Percentiles rank a stretch among this genome's conserved stretches.
These are phyloP conservation scores for Solanum corneliomulleri DNA, from an alignment of 257 asterid genomes.

Conservation along the genomic window DNA sequence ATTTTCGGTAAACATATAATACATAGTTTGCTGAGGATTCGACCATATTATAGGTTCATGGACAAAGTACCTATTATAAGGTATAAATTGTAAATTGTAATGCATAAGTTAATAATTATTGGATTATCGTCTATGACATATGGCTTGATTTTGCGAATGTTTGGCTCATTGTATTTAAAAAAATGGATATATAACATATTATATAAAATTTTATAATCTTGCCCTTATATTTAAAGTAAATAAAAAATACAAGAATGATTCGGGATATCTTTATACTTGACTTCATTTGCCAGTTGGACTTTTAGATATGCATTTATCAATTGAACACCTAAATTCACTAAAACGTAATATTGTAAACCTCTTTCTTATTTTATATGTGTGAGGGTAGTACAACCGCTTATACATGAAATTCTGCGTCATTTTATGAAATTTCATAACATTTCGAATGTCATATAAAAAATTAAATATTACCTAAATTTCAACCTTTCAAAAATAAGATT, in stretches of 20 bases:
- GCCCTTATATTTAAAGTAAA: no score
- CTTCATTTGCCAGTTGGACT: no score
- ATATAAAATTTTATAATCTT: no score
- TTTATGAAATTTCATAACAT: no score
- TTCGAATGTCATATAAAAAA: not conserved
- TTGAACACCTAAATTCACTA: no score
- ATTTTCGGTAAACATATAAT: no score
- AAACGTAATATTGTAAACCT: no score
- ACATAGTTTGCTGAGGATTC: not conserved
- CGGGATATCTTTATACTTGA: no score
- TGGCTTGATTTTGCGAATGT: not conserved
- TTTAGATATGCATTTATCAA: no score
- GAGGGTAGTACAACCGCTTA: not conserved
- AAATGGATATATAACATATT: not conserved
- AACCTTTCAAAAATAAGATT: no score
- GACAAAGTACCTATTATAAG: not conserved
- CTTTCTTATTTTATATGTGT: not conserved
- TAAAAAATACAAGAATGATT: no score
- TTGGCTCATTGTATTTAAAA: not conserved
- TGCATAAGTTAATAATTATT: not conserved
- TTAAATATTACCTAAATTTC: not conserved
- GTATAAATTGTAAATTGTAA: not conserved
- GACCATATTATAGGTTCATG: not conserved
- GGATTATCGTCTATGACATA: not conserved
- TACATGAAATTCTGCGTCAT: not conserved